Conservation (phyloP, 139 green algal genomes). For the Tetraselmis striata region DNA sequence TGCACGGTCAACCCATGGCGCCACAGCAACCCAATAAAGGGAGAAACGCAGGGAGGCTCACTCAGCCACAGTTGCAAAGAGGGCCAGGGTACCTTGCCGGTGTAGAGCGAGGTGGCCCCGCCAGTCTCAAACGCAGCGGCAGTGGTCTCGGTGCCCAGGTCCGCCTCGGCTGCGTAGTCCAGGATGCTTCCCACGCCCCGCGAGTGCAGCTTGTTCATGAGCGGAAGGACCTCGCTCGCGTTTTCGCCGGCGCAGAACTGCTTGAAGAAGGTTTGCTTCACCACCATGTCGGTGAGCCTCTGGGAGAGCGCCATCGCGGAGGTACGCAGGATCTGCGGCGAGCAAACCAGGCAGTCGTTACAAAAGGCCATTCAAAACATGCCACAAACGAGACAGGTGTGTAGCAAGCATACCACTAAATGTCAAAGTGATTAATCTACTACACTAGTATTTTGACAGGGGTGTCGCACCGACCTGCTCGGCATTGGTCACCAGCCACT, state of each 20-base stretch:
- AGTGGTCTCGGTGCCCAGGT: constrained; percentile 12
- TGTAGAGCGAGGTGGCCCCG: neutral
- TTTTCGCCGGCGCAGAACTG: constrained; percentile 79
- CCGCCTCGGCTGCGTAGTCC: constrained; percentile 59
- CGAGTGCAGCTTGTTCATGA: constrained; percentile 31
- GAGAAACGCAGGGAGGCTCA: no score
- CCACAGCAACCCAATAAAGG: no score
- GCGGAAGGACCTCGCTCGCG: constrained; percentile 39
- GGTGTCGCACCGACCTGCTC: constrained; percentile 34
- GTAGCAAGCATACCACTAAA: no score
- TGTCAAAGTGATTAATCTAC: no score
- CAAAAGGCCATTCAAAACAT: no score
- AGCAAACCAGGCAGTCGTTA: no score
- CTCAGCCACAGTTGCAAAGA: no score
- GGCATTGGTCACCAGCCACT: constrained; percentile 36
- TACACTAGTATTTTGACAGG: no score
- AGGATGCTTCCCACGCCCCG: constrained; percentile 44
- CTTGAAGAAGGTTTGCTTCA: constrained; percentile 71
- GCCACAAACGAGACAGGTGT: no score
- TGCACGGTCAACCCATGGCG: no score
- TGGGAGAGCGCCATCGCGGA: constrained; percentile 47
- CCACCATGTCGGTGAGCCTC: constrained; percentile 35
- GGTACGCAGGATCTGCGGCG: constrained; percentile 15
- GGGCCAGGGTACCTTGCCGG: neutral
- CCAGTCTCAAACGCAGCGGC: neutral